A percentile compares a stretch with the other conserved stretches of the same genome.
Evolutionary conservation across 129 eudicot species (phyloP).

Genomic region (Helianthus tuberosus): DNA sequence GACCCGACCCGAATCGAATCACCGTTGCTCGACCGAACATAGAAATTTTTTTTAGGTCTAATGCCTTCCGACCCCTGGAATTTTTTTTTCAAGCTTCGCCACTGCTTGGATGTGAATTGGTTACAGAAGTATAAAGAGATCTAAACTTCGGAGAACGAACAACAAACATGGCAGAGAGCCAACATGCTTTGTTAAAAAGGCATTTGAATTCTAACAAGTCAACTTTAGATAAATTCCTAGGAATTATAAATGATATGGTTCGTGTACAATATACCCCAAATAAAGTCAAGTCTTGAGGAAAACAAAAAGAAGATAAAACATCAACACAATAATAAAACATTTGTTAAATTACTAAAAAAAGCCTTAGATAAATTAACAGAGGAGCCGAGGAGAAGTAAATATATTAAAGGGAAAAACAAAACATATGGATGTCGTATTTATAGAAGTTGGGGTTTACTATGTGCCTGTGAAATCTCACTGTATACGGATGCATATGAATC

Average conservation of each 20-base stretch:
- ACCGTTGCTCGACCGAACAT: no score
- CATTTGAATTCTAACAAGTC: neutral
- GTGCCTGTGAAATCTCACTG: neutral
- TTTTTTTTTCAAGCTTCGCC: no score
- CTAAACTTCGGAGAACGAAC: no score
- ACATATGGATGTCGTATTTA: neutral
- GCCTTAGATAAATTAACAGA: no score
- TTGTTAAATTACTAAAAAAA: neutral
- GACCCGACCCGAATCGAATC: no score
- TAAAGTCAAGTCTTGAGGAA: neutral
- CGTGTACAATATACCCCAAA: neutral
- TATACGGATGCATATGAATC: neutral
- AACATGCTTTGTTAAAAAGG: neutral
- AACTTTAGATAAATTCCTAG: neutral
- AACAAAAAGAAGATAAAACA: neutral
- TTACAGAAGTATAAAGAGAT: no score
- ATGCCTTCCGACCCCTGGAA: no score
- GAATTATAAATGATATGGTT: neutral
- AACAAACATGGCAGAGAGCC: no score
- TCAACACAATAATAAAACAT: neutral
- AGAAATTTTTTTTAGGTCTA: no score
- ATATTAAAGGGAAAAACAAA: no score
- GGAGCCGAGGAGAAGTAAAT: no score
- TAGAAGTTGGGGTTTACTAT: neutral
- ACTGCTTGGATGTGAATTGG: no score